phyloP scores from a whole-genome alignment of 164 flowering plant species.

The Euptelea pleiosperma region DNA sequence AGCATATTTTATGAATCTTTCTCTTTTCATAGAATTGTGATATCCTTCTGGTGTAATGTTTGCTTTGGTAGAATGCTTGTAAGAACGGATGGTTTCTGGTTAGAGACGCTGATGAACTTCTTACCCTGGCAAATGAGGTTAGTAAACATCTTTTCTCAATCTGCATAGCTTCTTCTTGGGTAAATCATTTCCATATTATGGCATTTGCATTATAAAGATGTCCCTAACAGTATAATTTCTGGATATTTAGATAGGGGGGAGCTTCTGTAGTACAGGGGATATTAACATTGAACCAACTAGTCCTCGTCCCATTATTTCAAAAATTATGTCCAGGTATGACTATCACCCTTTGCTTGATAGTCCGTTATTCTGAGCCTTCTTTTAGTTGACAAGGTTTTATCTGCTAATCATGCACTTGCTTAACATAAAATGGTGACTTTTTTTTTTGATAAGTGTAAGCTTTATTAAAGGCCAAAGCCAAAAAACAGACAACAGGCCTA shows the following conservation, averaged over 20 bases:
- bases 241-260: slow-evolving; percentile 37
- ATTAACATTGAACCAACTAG: slow-evolving; percentile 21
- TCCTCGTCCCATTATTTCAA: slow-evolving; percentile 27
- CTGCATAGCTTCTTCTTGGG: not conserved
- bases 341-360: not conserved
- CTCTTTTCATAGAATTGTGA: not conserved
- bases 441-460: not conserved
- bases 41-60: not conserved
- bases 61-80: slow-evolving; percentile 63
- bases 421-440: not conserved
- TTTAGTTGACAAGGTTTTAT: not conserved
- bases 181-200: not conserved
- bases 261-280: slow-evolving; percentile 37
- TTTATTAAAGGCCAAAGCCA: no score
- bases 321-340: slow-evolving; percentile 61
- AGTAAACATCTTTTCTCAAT: slow-evolving; percentile 4
- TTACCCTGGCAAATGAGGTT: slow-evolving; percentile 58
- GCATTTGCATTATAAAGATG: not conserved
- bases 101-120: slow-evolving; percentile 50
- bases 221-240: slow-evolving; percentile 9
- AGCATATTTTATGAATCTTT: not conserved
- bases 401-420: not conserved
- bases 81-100: slow-evolving; percentile 56
- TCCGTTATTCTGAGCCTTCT: not conserved
- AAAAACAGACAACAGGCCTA: no score